Percentiles rank a stretch among this genome's conserved stretches.
Evolutionary conservation across 2,329 filamentous ascomycete genomes (phyloP).

Genomic region (Sclerotinia sclerotiorum): DNA sequence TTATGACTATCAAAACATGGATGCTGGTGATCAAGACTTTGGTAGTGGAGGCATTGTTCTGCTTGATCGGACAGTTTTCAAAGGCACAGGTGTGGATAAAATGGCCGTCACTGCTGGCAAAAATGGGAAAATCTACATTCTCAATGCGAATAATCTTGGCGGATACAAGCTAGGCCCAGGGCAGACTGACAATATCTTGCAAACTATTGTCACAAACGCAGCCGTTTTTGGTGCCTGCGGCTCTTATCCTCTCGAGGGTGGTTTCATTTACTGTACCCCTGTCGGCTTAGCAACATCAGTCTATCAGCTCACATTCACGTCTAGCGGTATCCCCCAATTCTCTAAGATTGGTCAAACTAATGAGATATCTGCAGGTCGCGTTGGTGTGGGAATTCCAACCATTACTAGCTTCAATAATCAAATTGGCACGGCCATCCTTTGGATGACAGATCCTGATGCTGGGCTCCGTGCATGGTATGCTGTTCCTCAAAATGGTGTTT

Average conservation of each 20-base stretch:
- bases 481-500: constrained; percentile 42
- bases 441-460: constrained; percentile 43
- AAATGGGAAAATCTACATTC: constrained; percentile 44
- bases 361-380: constrained; percentile 38
- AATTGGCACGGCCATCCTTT: constrained; percentile 42
- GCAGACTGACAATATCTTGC: constrained; percentile 43
- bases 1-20: constrained; percentile 43
- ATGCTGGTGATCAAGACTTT: constrained; percentile 45
- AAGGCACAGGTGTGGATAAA: constrained; percentile 41
- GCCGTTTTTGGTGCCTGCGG: constrained; percentile 44
- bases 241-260: constrained; percentile 46
- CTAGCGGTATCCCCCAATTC: constrained; percentile 41
- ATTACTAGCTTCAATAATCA: constrained; percentile 42
- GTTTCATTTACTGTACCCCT: constrained; percentile 46
- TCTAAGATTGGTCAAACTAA: constrained; percentile 39
- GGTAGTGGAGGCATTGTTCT: constrained; percentile 42
- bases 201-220: constrained; percentile 41
- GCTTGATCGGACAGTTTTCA: constrained; percentile 42
- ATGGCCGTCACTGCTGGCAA: constrained; percentile 45
- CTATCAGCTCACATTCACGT: constrained; percentile 41
- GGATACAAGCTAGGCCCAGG: constrained; percentile 44
- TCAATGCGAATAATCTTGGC: constrained; percentile 46
- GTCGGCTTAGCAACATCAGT: constrained; percentile 40
- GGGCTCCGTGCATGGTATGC: constrained; percentile 44
- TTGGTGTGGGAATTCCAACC: constrained; percentile 42